These are phyloP conservation scores for Yamadazyma sp. DNA, from an alignment of 1,139 yeast genomes.

Conservation along the genomic window DNA sequence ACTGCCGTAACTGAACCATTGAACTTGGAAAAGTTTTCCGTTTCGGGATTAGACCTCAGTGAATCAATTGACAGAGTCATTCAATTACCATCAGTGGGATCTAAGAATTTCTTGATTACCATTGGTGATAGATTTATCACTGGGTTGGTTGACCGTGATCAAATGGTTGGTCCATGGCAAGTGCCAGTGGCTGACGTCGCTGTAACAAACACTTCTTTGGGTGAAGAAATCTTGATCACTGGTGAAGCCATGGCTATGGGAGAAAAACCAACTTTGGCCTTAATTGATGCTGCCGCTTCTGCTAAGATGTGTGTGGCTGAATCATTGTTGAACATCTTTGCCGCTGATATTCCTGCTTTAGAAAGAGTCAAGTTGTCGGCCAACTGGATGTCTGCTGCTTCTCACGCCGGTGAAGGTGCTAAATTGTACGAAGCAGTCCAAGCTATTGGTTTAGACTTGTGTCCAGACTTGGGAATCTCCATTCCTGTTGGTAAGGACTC, in stretches of 20 bases:
- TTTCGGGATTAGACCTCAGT: slow-evolving; percentile 32
- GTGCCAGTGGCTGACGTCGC: slow-evolving; percentile 99
- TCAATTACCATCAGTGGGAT: slow-evolving; percentile 91
- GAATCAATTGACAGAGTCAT: slow-evolving; percentile 83
- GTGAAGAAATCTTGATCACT: slow-evolving; percentile 63
- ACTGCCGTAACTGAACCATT: slow-evolving; percentile 66
- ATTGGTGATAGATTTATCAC: slow-evolving; percentile 97
- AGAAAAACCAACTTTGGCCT: slow-evolving; percentile 88
- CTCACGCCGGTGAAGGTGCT: slow-evolving; percentile 94
- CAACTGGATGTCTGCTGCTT: slow-evolving; percentile 99
- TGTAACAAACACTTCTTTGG: slow-evolving; percentile 89
- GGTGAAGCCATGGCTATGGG: slow-evolving; percentile 98
- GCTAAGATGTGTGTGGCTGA: slow-evolving; percentile 98
- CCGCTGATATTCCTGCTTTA: slow-evolving; percentile 81
- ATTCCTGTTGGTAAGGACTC: slow-evolving; percentile 99
- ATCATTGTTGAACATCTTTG: slow-evolving; percentile 81
- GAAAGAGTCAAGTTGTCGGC: slow-evolving; percentile 86
- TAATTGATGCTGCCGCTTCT: slow-evolving; percentile 91
- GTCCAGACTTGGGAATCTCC: slow-evolving; percentile 88
- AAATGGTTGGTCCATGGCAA: slow-evolving; percentile 99
- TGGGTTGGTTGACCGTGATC: slow-evolving; percentile 96
- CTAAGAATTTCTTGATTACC: slow-evolving; percentile 91
- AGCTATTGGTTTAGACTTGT: slow-evolving; percentile 91
- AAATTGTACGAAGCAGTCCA: slow-evolving; percentile 95
- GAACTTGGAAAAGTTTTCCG: slow-evolving; percentile 47